These are phyloP conservation scores for Fusarium veterinarium DNA, from an alignment of 2,329 filamentous ascomycete species.

Conservation along the genomic window DNA sequence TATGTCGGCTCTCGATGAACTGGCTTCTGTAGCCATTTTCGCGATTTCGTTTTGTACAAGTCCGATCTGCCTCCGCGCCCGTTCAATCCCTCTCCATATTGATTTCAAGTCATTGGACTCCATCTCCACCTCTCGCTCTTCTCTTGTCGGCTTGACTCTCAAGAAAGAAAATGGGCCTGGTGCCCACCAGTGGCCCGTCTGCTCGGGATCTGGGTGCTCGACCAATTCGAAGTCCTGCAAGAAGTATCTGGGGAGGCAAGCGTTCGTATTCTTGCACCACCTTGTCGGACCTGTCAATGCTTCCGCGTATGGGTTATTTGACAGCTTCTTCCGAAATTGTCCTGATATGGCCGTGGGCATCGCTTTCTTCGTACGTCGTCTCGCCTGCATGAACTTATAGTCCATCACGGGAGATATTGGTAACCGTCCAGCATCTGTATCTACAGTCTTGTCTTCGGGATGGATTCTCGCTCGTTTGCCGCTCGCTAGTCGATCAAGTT, in stretches of 20 bases:
- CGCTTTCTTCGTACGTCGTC: conserved; percentile 55
- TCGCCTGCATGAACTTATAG: conserved; percentile 59
- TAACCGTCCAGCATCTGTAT: conserved; percentile 58
- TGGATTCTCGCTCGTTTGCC: conserved; percentile 52
- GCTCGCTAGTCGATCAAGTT: conserved; percentile 47
- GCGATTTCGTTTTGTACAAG: background rate
- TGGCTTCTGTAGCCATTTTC: background rate
- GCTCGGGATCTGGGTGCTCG: conserved; percentile 66
- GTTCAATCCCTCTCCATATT: background rate
- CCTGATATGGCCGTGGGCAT: conserved; percentile 47
- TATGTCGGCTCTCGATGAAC: background rate
- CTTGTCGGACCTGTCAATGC: conserved; percentile 72
- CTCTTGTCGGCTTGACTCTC: conserved; percentile 30
- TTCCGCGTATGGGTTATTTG: conserved; percentile 72
- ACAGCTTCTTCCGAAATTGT: conserved; percentile 68
- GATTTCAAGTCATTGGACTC: background rate
- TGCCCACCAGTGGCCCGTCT: conserved; percentile 64
- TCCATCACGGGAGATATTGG: conserved; percentile 68
- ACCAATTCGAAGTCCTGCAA: conserved; percentile 70
- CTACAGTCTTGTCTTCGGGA: conserved; percentile 55
- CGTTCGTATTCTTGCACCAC: conserved; percentile 61
- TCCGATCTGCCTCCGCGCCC: background rate
- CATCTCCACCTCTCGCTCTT: background rate
- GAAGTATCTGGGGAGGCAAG: conserved; percentile 68
- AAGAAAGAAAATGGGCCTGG: conserved; percentile 57